Conservation (phyloP, 2,329 filamentous ascomycete genomes). For the Pseudopithomyces maydicus region DNA sequence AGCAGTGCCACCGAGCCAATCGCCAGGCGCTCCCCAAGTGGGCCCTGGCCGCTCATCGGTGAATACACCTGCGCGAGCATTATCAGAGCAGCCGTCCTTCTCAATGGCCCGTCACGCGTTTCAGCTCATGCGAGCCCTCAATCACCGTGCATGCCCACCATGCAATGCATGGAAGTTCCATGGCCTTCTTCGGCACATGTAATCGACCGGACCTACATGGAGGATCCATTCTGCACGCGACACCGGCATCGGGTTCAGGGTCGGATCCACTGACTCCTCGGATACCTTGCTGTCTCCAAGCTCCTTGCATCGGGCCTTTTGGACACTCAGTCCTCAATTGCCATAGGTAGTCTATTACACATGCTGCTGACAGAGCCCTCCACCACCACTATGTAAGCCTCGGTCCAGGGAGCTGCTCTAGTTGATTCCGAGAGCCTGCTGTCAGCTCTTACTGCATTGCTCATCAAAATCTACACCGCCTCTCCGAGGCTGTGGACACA, state of each 20-base stretch:
- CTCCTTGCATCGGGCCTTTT: not conserved
- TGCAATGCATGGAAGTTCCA: conserved; percentile 5
- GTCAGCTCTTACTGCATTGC: conserved; percentile 7
- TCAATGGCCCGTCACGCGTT: not conserved
- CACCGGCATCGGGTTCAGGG: not conserved
- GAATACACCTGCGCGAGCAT: conserved; percentile 6
- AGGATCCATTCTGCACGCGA: not conserved
- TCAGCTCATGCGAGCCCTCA: not conserved
- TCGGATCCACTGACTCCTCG: not conserved
- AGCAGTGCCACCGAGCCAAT: conserved; percentile 11
- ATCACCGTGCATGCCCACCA: not conserved
- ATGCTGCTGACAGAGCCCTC: not conserved
- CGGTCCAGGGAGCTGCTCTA: not conserved
- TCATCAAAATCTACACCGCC: not conserved
- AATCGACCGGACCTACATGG: not conserved
- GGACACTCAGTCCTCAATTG: not conserved
- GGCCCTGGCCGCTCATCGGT: conserved; percentile 17
- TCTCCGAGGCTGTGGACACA: not conserved
- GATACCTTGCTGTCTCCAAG: conserved; percentile 1
- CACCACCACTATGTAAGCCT: conserved; percentile 1
- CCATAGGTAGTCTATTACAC: not conserved
- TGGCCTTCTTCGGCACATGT: not conserved
- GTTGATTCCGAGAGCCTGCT: not conserved
- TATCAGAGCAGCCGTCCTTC: not conserved
- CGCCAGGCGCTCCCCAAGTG: conserved; percentile 8